Base-by-base conservation (phyloP, 1,284 basidiomycete genomes). In the Ceratobasidium sp. region DNA sequence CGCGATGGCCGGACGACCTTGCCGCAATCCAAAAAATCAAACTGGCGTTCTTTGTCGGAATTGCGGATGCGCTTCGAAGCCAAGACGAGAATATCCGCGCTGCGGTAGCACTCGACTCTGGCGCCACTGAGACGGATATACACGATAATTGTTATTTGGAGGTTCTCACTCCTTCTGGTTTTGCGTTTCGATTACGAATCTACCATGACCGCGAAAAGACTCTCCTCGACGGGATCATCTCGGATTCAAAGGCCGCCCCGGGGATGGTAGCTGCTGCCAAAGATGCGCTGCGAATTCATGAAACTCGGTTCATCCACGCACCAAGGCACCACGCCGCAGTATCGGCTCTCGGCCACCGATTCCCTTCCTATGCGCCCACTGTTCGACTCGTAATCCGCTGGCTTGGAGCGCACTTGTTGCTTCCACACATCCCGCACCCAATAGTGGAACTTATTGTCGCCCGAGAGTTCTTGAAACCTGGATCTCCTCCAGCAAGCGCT, bases 1-100 rank as follows among this genome's bases (percentile, higher is more conserved):
- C 90, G 0, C 86, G 87, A 73, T 99, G 97, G 97, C 97, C 97
- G 0, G 95, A 98, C 76, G 95, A 99, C 75, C 84, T 99, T 0
- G 84, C 83, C 17, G 94, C 95, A 0, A 91, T 98, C 53, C 96
- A 98, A 78, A 94, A 94, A 74, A 92, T 96, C 80, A 99, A 99
- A 79, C 83, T 97, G 1, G 96, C 96, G 0, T 91, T 99, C 77
- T 86, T 96, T 71, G 94, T 95, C 75, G 85, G 86, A 31, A 82
- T 93, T 1, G 91, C 90, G 0, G 80, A 81, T 13, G 82, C 84
- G 0, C 82, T 96, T 52, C 76, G 82, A 1, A 77, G 83, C 1
- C 83, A 77, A 12, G 75, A 76, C 2, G 70, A 74, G 1, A 74
- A 82, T 13, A 68, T 65, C 12, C 52, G 55, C 25, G 89, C 88